phyloP scores from a whole-genome alignment of 2,329 filamentous ascomycete genomes.

The Diaporthe destruens region DNA sequence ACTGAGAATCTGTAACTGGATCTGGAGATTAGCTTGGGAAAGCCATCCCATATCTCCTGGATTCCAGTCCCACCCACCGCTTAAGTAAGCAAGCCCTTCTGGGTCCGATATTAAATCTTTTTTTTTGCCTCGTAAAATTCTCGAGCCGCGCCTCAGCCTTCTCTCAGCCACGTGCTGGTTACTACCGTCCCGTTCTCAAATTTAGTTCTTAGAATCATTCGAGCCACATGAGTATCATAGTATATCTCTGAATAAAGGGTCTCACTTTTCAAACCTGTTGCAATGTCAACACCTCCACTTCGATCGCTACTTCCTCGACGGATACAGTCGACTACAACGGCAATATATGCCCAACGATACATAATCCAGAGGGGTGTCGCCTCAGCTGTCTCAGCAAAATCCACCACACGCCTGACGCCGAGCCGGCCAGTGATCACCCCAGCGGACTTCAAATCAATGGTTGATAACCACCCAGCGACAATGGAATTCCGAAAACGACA shows the following conservation, averaged over 20 bases:
- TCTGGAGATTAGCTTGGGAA: no score
- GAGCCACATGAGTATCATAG: not conserved
- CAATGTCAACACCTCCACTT: not conserved
- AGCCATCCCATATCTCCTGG: not conserved
- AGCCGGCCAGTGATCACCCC: not conserved
- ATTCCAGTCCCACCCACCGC: not conserved
- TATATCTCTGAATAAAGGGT: not conserved
- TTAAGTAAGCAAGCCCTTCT: not conserved
- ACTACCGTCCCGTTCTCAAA: not conserved
- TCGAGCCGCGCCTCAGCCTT: not conserved
- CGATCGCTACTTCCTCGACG: not conserved
- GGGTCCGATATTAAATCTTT: not conserved
- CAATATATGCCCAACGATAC: not conserved
- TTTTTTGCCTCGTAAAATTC: not conserved
- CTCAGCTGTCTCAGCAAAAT: not conserved
- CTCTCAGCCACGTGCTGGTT: not conserved
- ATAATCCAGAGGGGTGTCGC: not conserved
- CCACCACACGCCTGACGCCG: not conserved
- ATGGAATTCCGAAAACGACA: no score
- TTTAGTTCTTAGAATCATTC: not conserved
- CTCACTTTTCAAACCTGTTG: not conserved
- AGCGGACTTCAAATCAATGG: not conserved
- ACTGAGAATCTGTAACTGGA: no score
- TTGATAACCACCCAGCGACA: no score
- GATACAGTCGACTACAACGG: not conserved